Conservation (phyloP, 257 asterid species). For the Jasminum sambac region DNA sequence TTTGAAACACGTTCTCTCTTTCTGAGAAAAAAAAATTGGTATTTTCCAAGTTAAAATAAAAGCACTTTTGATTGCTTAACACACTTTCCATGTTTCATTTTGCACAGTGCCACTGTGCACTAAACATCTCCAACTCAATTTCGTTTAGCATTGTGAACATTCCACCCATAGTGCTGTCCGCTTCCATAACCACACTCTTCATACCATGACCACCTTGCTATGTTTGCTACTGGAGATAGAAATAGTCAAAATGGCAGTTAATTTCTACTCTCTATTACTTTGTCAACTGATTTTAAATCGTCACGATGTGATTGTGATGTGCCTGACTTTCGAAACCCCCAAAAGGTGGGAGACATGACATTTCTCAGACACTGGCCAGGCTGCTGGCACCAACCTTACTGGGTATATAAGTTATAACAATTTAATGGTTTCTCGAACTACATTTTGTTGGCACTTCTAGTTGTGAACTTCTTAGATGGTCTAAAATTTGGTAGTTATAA, state of each 20-base stretch:
- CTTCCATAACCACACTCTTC: background rate
- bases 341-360: background rate
- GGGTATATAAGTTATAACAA: background rate
- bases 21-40: background rate
- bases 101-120: background rate
- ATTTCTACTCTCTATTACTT: background rate
- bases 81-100: background rate
- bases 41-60: background rate
- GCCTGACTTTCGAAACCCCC: background rate
- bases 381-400: background rate
- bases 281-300: background rate
- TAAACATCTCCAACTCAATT: background rate
- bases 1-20: background rate
- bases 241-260: background rate
- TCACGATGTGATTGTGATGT: background rate
- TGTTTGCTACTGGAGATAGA: background rate
- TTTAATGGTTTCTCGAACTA: background rate
- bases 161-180: background rate
- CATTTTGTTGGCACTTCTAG: background rate
- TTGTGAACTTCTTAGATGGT: background rate
- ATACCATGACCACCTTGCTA: background rate
- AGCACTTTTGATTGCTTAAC: background rate
- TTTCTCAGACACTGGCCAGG: too few relatives aligned
- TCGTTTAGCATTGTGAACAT: background rate
- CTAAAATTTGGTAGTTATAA: background rate